Base-by-base conservation (phyloP, 352 stramenopile genomes). In the Globisporangium apiculatum region DNA sequence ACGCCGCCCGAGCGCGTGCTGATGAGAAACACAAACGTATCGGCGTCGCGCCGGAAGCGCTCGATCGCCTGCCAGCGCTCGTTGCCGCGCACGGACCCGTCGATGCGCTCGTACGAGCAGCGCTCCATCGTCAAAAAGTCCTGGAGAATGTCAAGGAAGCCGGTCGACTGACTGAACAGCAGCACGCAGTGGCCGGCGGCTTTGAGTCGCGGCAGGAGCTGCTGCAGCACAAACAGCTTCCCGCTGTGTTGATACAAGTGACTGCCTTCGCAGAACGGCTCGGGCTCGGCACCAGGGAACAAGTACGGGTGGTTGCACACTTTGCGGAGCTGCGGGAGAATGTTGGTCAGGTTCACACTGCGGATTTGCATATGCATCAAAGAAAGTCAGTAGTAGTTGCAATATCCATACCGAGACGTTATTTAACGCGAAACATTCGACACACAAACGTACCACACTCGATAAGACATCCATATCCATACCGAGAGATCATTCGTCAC, bases 241-340 rank as follows among this genome's bases (percentile, higher is more conserved):
- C 82, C 82, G 52, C 82, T 91, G 69, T 83, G 89, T 63, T 85
- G 70, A 54, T 83, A 89, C 46, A 91, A 55, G 53, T 91, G 82
- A 8, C 55, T 74, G 12, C 82, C 79, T 76, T 91, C 79, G 14
- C 65, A 69, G 64, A 91, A 91, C 5, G 82, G 79, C 45, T 91
- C 82, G 1, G 75, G 79, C 49, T 91, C 82, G 17, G 77, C 77
- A 18, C 81, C 81, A 31, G 82, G 64, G 35, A 99, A 94, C 53
- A 99, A 61, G 68, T 98, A 99, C 43, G 83, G 83, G 51, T 92
- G 83, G 47, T 89, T 90, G 58, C 80, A 91, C 1, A 72, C 78
- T 60, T 92, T 92, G 8, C 80, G 72, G 7, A 92, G 64, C 58
- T 99, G 91, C 62, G 99, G 98, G 15, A 98, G 82, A 61, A 99